Percentiles rank a stretch among this genome's conserved stretches.
phyloP scores from a whole-genome alignment of 345 rosid species.

The Corchorus capsularis region DNA sequence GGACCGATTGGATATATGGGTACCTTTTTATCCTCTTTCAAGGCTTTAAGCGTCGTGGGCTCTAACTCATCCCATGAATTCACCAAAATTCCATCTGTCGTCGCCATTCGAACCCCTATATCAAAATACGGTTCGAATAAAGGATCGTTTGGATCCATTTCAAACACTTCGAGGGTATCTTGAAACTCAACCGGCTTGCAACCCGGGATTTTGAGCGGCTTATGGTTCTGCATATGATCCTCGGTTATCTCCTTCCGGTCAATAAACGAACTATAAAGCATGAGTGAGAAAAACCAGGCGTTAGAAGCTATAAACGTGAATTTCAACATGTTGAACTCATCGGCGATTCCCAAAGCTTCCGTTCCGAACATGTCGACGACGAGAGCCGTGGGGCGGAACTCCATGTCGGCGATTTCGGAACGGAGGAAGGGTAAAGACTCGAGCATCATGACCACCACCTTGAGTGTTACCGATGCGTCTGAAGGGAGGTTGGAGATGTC shows the following conservation, averaged over 20 bases:
- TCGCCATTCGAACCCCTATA: slow-evolving; percentile 30
- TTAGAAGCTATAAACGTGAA: slow-evolving; percentile 43
- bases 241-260: slow-evolving; percentile 22
- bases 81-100: slow-evolving; percentile 52
- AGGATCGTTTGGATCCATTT: neutral
- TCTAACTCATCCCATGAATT: slow-evolving; percentile 58
- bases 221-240: slow-evolving; percentile 27
- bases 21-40: slow-evolving; percentile 17
- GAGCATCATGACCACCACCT: slow-evolving; percentile 21
- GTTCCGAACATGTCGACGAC: slow-evolving; percentile 54
- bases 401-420: slow-evolving; percentile 20
- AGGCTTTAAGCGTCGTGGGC: slow-evolving; percentile 33
- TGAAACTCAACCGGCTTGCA: slow-evolving; percentile 39
- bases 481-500: slow-evolving; percentile 26
- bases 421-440: slow-evolving; percentile 24
- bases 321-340: slow-evolving; percentile 49
- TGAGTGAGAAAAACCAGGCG: slow-evolving; percentile 48
- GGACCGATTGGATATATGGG: slow-evolving; percentile 57
- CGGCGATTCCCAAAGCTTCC: slow-evolving; percentile 44
- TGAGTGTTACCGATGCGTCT: neutral
- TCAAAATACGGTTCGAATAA: slow-evolving; percentile 1
- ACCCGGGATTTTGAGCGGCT: slow-evolving; percentile 49
- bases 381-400: slow-evolving; percentile 32
- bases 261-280: slow-evolving; percentile 29
- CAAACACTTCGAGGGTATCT: slow-evolving; percentile 20